Evolutionary conservation across 768 basidiomycete genomes (phyloP), one percentile per base, ranked within the genome.

Genomic region (Neoboletus subvelutipes): DNA sequence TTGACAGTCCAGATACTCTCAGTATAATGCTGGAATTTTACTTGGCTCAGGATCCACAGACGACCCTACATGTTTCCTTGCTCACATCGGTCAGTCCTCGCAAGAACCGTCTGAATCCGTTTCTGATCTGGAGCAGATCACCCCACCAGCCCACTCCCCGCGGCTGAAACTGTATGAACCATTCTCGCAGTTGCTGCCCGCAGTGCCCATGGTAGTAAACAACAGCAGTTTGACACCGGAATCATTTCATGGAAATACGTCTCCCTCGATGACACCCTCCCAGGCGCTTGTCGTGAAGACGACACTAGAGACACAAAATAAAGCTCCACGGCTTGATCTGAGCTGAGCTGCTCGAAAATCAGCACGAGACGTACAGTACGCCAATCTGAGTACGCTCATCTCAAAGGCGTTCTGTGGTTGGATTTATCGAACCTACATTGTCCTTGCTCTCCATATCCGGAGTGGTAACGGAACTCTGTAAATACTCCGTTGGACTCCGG

Each of bases 1-100:
- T 31, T 59, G 22, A 39, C 24, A 20, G 29, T 43, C 31, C 60
- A 92, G 90, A 87, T 58, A 80, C 83, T 4, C 70, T 90, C 52
- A 73, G 76, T 52, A 83, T 90, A 40, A 73, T 92, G 33, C 74
- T 90, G 0, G 88, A 90, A 66, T 90, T 89, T 66, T 92, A 90
- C 69, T 73, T 75, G 17, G 81, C 81, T 1, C 88, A 88, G 66
- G 85, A 87, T 59, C 65, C 74, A 13, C 72, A 77, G 52, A 69
- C 72, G 4, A 77, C 79, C 54, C 76, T 82, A 3, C 80, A 86
- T 67, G 71, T 89, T 36, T 68, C 76, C 28, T 59, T 76, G 2
- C 78, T 89, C 33, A 66, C 74, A 50, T 71, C 73, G 60, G 86
- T 89, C 56, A 57, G 84, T 77, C 29, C n/a, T 20, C 31, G 46